Evolutionary conservation across 1,139 yeast genomes (phyloP), one percentile per base, ranked within the genome.

Genomic region (Yamadazyma kanchanaburiensis): DNA sequence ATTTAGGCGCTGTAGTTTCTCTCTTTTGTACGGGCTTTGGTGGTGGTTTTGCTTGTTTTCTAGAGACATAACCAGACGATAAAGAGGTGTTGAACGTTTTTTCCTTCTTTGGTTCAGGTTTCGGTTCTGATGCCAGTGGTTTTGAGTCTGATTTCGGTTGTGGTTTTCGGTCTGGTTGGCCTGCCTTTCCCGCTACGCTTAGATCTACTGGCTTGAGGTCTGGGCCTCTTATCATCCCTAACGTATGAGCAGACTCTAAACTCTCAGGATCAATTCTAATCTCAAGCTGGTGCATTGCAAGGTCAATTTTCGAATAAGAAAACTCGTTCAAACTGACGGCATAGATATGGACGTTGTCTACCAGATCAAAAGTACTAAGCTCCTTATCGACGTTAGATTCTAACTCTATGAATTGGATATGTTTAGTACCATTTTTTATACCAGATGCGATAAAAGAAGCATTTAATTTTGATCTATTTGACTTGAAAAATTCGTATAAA

Each of bases 371-470:
- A 12, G 23, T 12, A n/a, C 40, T 35, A 15, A 49, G 21, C 19
- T 39, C 48, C 3, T 43, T 36, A 4, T 44, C 48, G 26, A 55
- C 32, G 2, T 42, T 40, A 25, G 49, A 53, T 30, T 49, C 49
- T 3, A 21, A 21, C 17, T 45, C 42, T 7, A 51, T 47, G 19
- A 55, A 36, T 31, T 53, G 53, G 17, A 64, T 45, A 3, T 40
- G 35, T 22, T 43, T 35, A 15, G 24, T 26, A 6, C 34, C 40
- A 4, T 37, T 15, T 12, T 35, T 37, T 4, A 19, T 21, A 0
- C 73, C 73, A 2, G 57, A 50, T 15, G 59, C 55, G 3, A 67
- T 35, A 33, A 60, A 65, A 0, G 64, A 46, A 1, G 70, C 71
- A 9, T 48, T 38, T 6, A 66, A 32, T 33, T 51, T 53, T 5